phyloP scores from a whole-genome alignment of 129 eudicot species.

The Gnaphalium uliginosum region DNA sequence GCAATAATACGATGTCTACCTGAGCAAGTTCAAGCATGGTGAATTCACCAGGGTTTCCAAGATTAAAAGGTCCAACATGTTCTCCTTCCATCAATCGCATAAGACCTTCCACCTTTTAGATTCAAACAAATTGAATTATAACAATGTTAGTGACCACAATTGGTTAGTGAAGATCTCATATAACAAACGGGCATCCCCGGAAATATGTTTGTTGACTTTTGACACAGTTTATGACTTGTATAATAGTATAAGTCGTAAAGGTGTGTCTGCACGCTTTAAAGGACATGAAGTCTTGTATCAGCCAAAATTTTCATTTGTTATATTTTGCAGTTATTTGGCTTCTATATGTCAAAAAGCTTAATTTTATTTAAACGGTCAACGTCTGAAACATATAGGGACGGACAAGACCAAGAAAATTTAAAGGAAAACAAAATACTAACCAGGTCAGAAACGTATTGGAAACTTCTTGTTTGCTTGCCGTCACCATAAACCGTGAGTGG shows the following conservation, averaged over 20 bases:
- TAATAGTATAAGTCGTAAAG: neutral
- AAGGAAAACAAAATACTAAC: slow-evolving; percentile 40
- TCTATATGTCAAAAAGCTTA: neutral
- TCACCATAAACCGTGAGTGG: slow-evolving; percentile 95
- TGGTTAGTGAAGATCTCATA: neutral
- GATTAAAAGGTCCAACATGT: slow-evolving; percentile 92
- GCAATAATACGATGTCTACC: slow-evolving; percentile 36
- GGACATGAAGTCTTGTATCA: neutral
- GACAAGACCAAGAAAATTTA: neutral
- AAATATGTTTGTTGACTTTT: neutral
- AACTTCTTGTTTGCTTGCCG: slow-evolving; percentile 95
- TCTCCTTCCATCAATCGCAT: slow-evolving; percentile 98
- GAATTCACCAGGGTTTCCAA: slow-evolving; percentile 98
- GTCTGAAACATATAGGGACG: neutral
- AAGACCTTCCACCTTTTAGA: slow-evolving; percentile 80
- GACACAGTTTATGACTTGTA: neutral
- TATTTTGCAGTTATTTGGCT: neutral
- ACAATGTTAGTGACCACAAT: neutral
- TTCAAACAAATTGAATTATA: slow-evolving; percentile 11
- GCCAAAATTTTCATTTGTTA: neutral
- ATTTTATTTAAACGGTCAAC: no score
- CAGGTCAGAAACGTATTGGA: slow-evolving; percentile 90
- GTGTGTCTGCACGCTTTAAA: neutral
- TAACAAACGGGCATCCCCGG: neutral
- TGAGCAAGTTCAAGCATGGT: slow-evolving; percentile 98